Evolutionary conservation across 2,329 filamentous ascomycete genomes (phyloP).

Genomic region (Aspergillus bombycis): DNA sequence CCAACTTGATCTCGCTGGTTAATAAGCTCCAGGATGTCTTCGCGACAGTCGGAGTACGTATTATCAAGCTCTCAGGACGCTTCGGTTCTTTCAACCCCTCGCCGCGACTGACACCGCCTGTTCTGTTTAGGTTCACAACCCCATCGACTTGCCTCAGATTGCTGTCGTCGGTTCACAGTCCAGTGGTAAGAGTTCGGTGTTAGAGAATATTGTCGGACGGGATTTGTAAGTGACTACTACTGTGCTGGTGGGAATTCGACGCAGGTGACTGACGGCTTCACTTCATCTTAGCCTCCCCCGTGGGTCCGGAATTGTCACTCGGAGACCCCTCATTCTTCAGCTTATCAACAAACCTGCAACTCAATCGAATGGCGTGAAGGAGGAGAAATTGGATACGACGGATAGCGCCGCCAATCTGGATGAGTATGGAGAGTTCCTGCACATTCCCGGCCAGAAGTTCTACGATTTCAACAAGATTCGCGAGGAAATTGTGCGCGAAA

Average conservation of each 20-base stretch:
- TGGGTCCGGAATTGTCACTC: slow-evolving; percentile 95
- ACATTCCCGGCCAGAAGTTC: slow-evolving; percentile 97
- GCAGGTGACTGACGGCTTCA: slow-evolving; percentile 28
- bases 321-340: slow-evolving; percentile 93
- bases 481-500: slow-evolving; percentile 96
- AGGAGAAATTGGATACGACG: slow-evolving; percentile 65
- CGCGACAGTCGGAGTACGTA: slow-evolving; percentile 82
- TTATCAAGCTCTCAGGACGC: slow-evolving; percentile 8
- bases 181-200: slow-evolving; percentile 97
- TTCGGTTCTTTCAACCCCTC: slow-evolving; percentile 10
- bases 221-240: slow-evolving; percentile 76
- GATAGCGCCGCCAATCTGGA: slow-evolving; percentile 90
- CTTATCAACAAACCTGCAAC: slow-evolving; percentile 86
- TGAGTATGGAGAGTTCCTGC: slow-evolving; percentile 98
- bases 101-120: slow-evolving; percentile 30
- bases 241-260: slow-evolving; percentile 10
- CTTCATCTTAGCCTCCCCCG: slow-evolving; percentile 73
- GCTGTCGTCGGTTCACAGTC: slow-evolving; percentile 98
- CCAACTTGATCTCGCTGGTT: slow-evolving; percentile 76
- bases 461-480: slow-evolving; percentile 97
- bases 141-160: slow-evolving; percentile 98
- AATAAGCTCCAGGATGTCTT: slow-evolving; percentile 99
- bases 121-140: slow-evolving; percentile 79
- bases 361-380: slow-evolving; percentile 71
- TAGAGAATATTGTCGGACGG: slow-evolving; percentile 97